phyloP scores from a whole-genome alignment of 176 grass and related monocot genomes.

The Rhynchospora breviuscula region DNA sequence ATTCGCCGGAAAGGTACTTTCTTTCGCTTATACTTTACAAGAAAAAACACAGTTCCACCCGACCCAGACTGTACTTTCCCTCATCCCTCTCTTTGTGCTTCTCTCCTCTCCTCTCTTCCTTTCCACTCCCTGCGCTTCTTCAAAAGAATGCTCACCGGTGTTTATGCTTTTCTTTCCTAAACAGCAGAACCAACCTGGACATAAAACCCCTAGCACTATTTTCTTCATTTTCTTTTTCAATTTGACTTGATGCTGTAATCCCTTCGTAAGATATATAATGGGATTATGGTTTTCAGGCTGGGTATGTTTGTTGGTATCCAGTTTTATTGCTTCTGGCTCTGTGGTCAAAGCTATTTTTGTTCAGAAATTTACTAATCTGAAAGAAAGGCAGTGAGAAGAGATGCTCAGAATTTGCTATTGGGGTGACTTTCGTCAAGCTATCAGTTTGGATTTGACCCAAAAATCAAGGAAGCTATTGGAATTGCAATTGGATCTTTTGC shows the following conservation, averaged over 20 bases:
- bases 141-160: no score
- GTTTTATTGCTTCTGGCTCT: slow-evolving; percentile 37
- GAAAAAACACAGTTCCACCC: no score
- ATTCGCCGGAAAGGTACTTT: slow-evolving; percentile 11
- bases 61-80: no score
- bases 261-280: no score
- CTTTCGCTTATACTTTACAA: not conserved
- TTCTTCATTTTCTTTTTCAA: slow-evolving; percentile 7
- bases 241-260: slow-evolving; percentile 27
- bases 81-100: no score
- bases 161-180: no score
- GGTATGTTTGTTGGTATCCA: slow-evolving; percentile 51
- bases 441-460: slow-evolving; percentile 45
- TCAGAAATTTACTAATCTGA: slow-evolving; percentile 22
- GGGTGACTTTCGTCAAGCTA: slow-evolving; percentile 46
- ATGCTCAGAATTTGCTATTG: slow-evolving; percentile 31
- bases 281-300: slow-evolving; percentile 30
- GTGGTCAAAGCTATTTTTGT: slow-evolving; percentile 41
- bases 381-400: slow-evolving; percentile 25
- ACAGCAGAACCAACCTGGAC: no score
- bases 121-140: no score
- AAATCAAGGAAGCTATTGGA: slow-evolving; percentile 40
- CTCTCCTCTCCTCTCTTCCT: no score
- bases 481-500: slow-evolving; percentile 40
- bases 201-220: no score